Percentiles rank a stretch among this genome's conserved stretches.
Conservation (phyloP, 2,329 filamentous ascomycete species). For the Aureobasidium subglaciale region DNA sequence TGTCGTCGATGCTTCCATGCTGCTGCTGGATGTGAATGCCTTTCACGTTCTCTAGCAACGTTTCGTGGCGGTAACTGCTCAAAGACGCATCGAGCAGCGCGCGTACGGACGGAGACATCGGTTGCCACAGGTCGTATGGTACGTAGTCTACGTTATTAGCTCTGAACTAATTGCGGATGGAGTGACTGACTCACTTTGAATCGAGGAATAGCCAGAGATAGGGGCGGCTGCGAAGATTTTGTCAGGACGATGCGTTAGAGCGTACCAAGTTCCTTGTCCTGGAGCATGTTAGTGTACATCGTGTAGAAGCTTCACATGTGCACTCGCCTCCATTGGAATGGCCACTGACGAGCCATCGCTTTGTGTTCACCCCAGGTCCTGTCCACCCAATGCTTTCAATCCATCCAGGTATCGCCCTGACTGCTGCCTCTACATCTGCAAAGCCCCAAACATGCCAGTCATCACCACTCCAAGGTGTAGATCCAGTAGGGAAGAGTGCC, state of each 20-base stretch:
- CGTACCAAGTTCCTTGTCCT: slow-evolving; percentile 53
- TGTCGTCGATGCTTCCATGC: slow-evolving; percentile 51
- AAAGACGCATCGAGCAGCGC: slow-evolving; percentile 43
- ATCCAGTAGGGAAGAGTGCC: slow-evolving; percentile 50
- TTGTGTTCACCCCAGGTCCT: slow-evolving; percentile 38
- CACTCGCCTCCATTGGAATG: slow-evolving; percentile 52
- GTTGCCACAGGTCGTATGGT: slow-evolving; percentile 49
- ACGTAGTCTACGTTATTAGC: slow-evolving; percentile 42
- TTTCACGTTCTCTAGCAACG: slow-evolving; percentile 45
- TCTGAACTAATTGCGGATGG: no score
- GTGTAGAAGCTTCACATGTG: neutral
- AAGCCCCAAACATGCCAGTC: slow-evolving; percentile 57
- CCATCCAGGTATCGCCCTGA: slow-evolving; percentile 45
- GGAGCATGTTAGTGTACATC: slow-evolving; percentile 1
- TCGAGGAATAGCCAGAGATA: slow-evolving; percentile 53
- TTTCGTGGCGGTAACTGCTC: slow-evolving; percentile 49
- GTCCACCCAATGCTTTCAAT: slow-evolving; percentile 42
- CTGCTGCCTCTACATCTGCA: slow-evolving; percentile 48
- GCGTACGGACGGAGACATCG: slow-evolving; percentile 44
- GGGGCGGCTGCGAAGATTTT: slow-evolving; percentile 49
- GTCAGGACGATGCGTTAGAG: slow-evolving; percentile 49
- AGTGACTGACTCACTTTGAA: slow-evolving; percentile 38
- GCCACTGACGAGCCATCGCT: slow-evolving; percentile 47
- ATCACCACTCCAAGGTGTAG: slow-evolving; percentile 53
- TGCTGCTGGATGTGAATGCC: slow-evolving; percentile 50